A percentile compares a stretch with the other conserved stretches of the same genome.
These are phyloP conservation scores for Fraxinus floribunda DNA, from an alignment of 305 asterid species.

Conservation along the genomic window DNA sequence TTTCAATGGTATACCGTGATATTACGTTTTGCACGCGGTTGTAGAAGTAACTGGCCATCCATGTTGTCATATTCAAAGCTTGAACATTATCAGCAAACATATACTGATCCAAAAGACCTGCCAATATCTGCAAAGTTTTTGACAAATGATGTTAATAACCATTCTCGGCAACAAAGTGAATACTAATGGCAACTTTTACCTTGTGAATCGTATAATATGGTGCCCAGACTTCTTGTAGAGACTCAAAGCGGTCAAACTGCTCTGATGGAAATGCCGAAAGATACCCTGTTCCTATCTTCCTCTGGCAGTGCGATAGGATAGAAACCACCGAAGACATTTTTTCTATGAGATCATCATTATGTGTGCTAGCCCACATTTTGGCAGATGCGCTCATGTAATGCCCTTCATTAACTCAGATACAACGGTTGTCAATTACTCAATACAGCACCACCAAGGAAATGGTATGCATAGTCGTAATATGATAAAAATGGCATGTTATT, in stretches of 20 bases:
- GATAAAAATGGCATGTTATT: not conserved
- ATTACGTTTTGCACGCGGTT: conserved; percentile 80
- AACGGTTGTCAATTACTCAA: conserved; percentile 8
- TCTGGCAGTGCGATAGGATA: conserved; percentile 65
- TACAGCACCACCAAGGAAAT: not conserved
- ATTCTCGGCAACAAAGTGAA: conserved; percentile 2
- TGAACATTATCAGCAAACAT: conserved; percentile 54
- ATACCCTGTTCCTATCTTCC: conserved; percentile 68
- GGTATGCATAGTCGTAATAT: not conserved
- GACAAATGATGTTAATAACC: conserved; percentile 13
- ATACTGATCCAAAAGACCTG: conserved; percentile 91
- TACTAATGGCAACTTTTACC: conserved; percentile 41
- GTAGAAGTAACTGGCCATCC: conserved; percentile 89
- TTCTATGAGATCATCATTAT: conserved; percentile 45
- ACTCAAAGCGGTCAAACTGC: conserved; percentile 72
- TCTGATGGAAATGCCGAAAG: conserved; percentile 94
- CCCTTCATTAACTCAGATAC: conserved; percentile 44
- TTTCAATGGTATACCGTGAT: conserved; percentile 51
- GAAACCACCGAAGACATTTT: conserved; percentile 66
- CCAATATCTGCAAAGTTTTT: conserved; percentile 39
- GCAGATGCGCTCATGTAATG: conserved; percentile 95
- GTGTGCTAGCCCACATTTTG: conserved; percentile 92
- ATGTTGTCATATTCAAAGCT: conserved; percentile 54
- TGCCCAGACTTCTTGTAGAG: conserved; percentile 75
- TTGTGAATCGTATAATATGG: conserved; percentile 96